Percentiles rank a stretch among this genome's conserved stretches.
Evolutionary conservation across 2,329 filamentous ascomycete species (phyloP).

Genomic region (Cladobotryum mycophilum): DNA sequence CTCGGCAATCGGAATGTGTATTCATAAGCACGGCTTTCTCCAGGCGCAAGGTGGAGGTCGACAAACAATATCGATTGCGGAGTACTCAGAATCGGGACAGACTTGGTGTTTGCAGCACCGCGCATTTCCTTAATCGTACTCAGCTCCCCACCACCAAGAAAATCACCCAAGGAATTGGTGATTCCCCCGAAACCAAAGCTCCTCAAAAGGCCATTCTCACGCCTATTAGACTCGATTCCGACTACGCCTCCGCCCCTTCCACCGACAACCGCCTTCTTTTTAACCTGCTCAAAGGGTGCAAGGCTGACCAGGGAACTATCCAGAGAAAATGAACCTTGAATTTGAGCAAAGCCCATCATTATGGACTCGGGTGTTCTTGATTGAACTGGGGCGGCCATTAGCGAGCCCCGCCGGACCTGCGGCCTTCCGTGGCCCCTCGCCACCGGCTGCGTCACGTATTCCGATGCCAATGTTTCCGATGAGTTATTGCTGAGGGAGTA

Average conservation of each 20-base stretch:
- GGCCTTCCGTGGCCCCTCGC: conserved; percentile 31
- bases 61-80: conserved; percentile 96
- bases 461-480: conserved; percentile 84
- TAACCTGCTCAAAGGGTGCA: conserved; percentile 88
- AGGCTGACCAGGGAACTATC: conserved; percentile 89
- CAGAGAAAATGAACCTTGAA: conserved; percentile 84
- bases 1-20: conserved; percentile 82
- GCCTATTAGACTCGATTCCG: conserved; percentile 66
- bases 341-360: conserved; percentile 97
- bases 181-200: conserved; percentile 84
- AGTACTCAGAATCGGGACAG: conserved; percentile 86
- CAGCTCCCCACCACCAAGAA: conserved; percentile 80
- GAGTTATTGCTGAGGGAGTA: conserved; percentile 95
- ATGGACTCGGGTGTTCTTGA: conserved; percentile 63
- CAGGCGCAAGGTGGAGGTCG: conserved; percentile 77
- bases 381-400: conserved; percentile 35
- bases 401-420: conserved; percentile 43
- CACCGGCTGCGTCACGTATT: conserved; percentile 60
- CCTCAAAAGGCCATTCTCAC: conserved; percentile 72
- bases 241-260: conserved; percentile 83
- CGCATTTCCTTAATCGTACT: conserved; percentile 96
- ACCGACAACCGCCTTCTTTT: conserved; percentile 84
- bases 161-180: conserved; percentile 78
- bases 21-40: conserved; percentile 80
- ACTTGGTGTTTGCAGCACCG: conserved; percentile 75